These are phyloP conservation scores for Punctularia strigosozonata DNA, from an alignment of 768 basidiomycete genomes.

Conservation along the genomic window DNA sequence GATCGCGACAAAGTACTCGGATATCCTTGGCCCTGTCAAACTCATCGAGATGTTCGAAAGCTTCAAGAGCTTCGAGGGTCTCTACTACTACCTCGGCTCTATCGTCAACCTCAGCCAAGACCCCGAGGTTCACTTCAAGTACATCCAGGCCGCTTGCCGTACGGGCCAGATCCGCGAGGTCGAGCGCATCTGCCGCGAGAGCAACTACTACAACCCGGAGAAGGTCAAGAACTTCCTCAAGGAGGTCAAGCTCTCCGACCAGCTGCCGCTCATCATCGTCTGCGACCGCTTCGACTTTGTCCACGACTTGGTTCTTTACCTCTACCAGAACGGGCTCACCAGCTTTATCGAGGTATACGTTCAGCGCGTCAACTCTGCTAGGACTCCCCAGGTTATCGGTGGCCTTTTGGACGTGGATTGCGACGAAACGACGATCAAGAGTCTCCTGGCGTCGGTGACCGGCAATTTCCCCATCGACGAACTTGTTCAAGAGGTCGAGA, in stretches of 20 bases:
- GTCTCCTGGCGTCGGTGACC: slow-evolving; percentile 84
- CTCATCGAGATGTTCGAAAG: slow-evolving; percentile 97
- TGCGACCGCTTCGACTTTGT: slow-evolving; percentile 99
- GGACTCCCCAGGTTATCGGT: slow-evolving; percentile 95
- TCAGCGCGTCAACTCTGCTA: slow-evolving; percentile 91
- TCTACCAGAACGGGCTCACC: slow-evolving; percentile 93
- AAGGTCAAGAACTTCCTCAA: slow-evolving; percentile 99
- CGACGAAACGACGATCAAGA: slow-evolving; percentile 92
- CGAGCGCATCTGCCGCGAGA: slow-evolving; percentile 96
- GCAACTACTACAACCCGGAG: slow-evolving; percentile 95
- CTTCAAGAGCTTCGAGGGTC: slow-evolving; percentile 96
- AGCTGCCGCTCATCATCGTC: slow-evolving; percentile 97
- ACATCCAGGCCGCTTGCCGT: slow-evolving; percentile 96
- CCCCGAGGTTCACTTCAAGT: slow-evolving; percentile 98
- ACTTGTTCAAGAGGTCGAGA: slow-evolving; percentile 93
- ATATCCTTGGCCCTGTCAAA: slow-evolving; percentile 93
- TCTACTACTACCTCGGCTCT: slow-evolving; percentile 98
- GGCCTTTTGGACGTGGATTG: slow-evolving; percentile 97
- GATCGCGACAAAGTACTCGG: slow-evolving; percentile 97
- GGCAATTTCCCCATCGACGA: slow-evolving; percentile 98
- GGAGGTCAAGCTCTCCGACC: slow-evolving; percentile 92
- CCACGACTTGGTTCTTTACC: slow-evolving; percentile 94
- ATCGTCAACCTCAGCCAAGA: slow-evolving; percentile 95
- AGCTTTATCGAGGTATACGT: slow-evolving; percentile 99
- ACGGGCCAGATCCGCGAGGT: slow-evolving; percentile 99